Percentiles rank a stretch among this genome's conserved stretches.
Conservation (phyloP, 1,284 basidiomycete species). For the Heterobasidion occidentale region DNA sequence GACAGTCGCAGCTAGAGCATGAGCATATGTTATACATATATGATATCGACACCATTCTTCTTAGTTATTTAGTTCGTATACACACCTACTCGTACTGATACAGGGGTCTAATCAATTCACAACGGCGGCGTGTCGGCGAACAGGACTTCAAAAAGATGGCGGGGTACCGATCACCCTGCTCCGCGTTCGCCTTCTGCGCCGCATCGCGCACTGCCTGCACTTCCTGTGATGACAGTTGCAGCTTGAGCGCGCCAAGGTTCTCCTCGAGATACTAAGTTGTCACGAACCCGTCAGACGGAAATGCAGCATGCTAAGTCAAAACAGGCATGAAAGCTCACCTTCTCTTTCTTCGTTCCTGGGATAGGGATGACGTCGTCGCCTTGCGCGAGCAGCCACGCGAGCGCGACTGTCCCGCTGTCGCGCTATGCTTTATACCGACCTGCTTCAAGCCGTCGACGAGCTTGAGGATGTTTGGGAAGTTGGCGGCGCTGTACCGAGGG, state of each 20-base stretch:
- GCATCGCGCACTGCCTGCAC: neutral
- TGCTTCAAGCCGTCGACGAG: slow-evolving; percentile 37
- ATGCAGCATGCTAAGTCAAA: neutral
- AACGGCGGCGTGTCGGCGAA: neutral
- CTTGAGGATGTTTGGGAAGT: slow-evolving; percentile 51
- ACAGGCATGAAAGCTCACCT: slow-evolving; percentile 16
- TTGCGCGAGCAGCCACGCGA: slow-evolving; percentile 61
- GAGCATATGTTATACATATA: too few species aligned
- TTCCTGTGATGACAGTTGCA: slow-evolving; percentile 21
- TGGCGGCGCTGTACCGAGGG: slow-evolving; percentile 29
- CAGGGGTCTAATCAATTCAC: neutral
- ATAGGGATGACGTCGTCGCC: slow-evolving; percentile 45
- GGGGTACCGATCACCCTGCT: neutral
- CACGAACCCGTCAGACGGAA: neutral
- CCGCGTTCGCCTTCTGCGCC: neutral
- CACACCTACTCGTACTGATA: too few species aligned
- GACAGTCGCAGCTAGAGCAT: too few species aligned
- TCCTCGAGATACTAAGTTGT: slow-evolving; percentile 31
- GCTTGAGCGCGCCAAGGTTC: slow-evolving; percentile 24
- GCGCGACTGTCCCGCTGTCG: slow-evolving; percentile 48
- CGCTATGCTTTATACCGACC: slow-evolving; percentile 36
- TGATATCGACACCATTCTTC: too few species aligned
- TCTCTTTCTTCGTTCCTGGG: slow-evolving; percentile 37
- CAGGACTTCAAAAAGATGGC: neutral
- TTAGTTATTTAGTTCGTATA: too few species aligned